Evolutionary conservation across 495 filamentous ascomycete species (phyloP).

Genomic region (Tuber borchii): DNA sequence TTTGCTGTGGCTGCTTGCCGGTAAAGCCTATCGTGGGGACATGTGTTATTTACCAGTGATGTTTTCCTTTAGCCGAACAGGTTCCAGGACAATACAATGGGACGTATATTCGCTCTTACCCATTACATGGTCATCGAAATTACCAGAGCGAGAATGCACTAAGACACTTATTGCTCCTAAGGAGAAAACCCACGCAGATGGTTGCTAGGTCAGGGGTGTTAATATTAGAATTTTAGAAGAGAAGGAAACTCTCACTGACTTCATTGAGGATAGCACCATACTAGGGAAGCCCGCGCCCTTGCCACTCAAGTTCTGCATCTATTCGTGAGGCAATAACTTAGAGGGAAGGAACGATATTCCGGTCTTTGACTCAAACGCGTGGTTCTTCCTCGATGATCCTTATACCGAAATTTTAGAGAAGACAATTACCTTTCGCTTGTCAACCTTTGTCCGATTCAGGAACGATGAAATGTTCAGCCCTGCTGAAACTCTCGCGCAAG

Average conservation of each 20-base stretch:
- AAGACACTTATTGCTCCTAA: conserved; percentile 76
- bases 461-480: conserved; percentile 86
- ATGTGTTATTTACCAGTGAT: conserved; percentile 88
- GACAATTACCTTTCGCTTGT: conserved; percentile 91
- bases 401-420: conserved; percentile 80
- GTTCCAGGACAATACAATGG: conserved; percentile 94
- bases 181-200: conserved; percentile 55
- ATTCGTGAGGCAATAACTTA: conserved; percentile 96
- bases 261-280: conserved; percentile 85
- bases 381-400: conserved; percentile 77
- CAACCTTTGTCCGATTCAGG: conserved; percentile 87
- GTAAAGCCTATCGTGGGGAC: conserved; percentile 78
- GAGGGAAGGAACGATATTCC: conserved; percentile 87
- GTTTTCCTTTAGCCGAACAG: conserved; percentile 91
- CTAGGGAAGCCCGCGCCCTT: conserved; percentile 69
- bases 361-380: conserved; percentile 89
- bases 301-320: conserved; percentile 81
- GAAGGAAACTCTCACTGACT: conserved; percentile 71
- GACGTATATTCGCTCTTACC: conserved; percentile 76
- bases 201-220: conserved; percentile 71
- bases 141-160: conserved; percentile 59
- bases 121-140: conserved; percentile 85
- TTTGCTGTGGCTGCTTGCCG: conserved; percentile 90
- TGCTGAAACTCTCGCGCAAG: conserved; percentile 87
- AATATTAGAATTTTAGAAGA: conserved; percentile 68